Conservation (phyloP, 768 basidiomycete genomes). For the Mycena latifolia region DNA sequence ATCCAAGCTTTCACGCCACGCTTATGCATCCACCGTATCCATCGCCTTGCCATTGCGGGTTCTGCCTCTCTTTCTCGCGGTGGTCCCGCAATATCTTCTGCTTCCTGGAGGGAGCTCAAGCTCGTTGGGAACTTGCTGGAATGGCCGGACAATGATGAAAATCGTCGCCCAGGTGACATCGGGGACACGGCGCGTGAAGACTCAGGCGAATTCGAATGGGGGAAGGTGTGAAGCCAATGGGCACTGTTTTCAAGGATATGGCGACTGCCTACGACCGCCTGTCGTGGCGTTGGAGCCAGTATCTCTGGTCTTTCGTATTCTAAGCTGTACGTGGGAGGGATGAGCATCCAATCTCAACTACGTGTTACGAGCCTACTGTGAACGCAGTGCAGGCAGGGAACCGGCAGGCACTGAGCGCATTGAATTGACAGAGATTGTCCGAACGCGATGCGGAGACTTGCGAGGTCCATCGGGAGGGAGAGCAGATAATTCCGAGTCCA, state of each 20-base stretch:
- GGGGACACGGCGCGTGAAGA: constrained; percentile 34
- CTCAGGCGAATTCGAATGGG: constrained; percentile 18
- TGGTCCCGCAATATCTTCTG: constrained; percentile 20
- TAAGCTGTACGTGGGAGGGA: neutral
- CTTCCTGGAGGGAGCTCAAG: constrained; percentile 28
- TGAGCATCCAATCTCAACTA: neutral
- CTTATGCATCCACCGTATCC: constrained; percentile 87
- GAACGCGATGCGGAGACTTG: constrained; percentile 44
- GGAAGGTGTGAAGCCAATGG: constrained; percentile 21
- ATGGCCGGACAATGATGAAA: constrained; percentile 19
- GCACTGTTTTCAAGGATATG: constrained; percentile 32
- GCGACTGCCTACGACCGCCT: constrained; percentile 13
- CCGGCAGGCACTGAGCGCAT: constrained; percentile 27
- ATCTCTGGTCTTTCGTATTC: constrained; percentile 35
- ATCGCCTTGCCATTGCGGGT: constrained; percentile 64
- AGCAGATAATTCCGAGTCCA: constrained; percentile 54
- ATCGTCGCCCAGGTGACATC: constrained; percentile 28
- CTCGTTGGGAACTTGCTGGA: constrained; percentile 28
- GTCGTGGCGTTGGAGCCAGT: constrained; percentile 34
- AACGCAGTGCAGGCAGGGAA: constrained; percentile 13
- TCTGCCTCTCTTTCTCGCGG: constrained; percentile 39
- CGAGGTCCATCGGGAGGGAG: constrained; percentile 51
- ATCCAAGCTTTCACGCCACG: constrained; percentile 71
- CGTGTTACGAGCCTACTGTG: constrained; percentile 18
- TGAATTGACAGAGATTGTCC: constrained; percentile 47